Percentiles rank a stretch among this genome's conserved stretches.
Conservation (phyloP, 305 asterid species). For the Petunia hybrid region DNA sequence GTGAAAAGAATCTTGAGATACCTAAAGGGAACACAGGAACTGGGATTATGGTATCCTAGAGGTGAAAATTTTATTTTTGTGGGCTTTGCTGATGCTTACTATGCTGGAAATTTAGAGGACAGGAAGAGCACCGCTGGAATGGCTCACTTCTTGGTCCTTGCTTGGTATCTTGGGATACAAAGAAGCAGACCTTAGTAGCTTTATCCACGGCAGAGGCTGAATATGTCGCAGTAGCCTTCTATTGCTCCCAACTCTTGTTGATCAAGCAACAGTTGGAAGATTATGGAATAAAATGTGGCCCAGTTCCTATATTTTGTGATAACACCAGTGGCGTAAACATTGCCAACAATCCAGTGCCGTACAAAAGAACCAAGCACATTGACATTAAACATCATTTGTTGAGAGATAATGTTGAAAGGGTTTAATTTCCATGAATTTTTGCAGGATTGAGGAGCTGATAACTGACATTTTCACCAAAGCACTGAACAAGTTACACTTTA, state of each 20-base stretch:
- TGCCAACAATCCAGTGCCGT: background rate
- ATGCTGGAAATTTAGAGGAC: background rate
- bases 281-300: background rate
- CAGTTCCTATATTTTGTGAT: background rate
- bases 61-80: background rate
- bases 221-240: background rate
- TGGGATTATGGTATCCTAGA: background rate
- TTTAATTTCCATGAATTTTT: no score
- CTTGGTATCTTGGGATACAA: background rate
- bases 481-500: no score
- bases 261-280: background rate
- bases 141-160: background rate
- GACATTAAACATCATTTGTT: background rate
- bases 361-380: background rate
- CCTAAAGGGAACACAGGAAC: background rate
- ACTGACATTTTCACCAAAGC: no score
- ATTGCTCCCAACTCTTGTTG: background rate
- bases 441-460: no score
- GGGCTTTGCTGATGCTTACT: background rate
- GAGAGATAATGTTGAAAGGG: background rate
- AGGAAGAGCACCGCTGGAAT: background rate
- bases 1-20: no score
- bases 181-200: no score
- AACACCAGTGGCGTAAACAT: background rate
- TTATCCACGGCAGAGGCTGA: background rate